Base-by-base conservation (phyloP, 306 rosid genomes). In the Quillaja saponaria region DNA sequence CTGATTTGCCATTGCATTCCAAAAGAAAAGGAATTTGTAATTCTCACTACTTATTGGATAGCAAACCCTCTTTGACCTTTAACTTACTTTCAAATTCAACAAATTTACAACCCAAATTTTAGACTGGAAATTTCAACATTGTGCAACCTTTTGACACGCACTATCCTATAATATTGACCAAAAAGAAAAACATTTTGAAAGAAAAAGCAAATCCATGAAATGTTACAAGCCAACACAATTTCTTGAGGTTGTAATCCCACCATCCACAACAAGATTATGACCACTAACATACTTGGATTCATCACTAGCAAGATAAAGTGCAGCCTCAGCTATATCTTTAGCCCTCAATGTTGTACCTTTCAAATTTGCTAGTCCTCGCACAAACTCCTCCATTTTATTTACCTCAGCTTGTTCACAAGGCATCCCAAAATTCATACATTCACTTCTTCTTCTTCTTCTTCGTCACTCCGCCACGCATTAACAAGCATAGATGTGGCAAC, bases 221-320 rank as follows among this genome's bases (percentile, higher is more conserved):
- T 5, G 18, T 57, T 64, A 85, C 57, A 87, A 57, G 13, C 84
- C 87, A 67, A 91, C 75, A 66, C 91, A 83, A 82, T 91, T 91
- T 65, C 65, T 85, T 5, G 91, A 88, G 21, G 86, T 66, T 49
- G 97, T 91, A 49, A 91, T 28, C 69, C 97, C 97, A 53, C 97
- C 95, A 55, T 91, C 97, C 5, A 91, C 91, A 38, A 91, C 97
- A 21, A 91, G 86, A 33, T 91, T 91, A 63, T 91, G 97, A 7
- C 97, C 97, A 67, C 96, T 91, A 44, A 91, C 82, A 71, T 91
- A 91, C 61, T 66, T 91, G 0, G 97, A 88, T 54, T 91, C 97
- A n/a, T 88, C 97, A 60, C 91, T 77, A 16, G 96, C 97, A 52
- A 91, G 95, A 74, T 80, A 91, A 16, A 91, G 90, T 14, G 89